Base-by-base conservation (phyloP, 768 basidiomycete genomes). In the Boletus reticuloceps region DNA sequence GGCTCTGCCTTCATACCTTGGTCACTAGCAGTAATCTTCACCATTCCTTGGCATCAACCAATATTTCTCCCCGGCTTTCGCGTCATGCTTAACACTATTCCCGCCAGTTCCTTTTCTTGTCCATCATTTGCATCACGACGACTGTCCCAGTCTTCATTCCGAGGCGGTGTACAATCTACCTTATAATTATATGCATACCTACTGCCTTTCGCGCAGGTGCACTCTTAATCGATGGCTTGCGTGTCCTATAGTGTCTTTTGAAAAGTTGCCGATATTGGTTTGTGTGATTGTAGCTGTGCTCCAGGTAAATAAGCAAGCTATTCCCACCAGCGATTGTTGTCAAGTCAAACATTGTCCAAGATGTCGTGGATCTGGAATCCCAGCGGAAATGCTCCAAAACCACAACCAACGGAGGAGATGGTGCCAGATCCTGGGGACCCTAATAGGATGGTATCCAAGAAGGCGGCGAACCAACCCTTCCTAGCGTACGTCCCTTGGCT, bases 401-500 rank as follows among this genome's bases (percentile, higher is more conserved):
- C 71, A 27, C 77, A 75, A 31, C 60, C 74, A 39, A 64, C 77
- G 12, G 70, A 75, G 48, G 75, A 81, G 52, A 82, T 81, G 71
- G 82, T 84, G 5, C 69, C 75, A 60, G 88, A 90, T 71, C 87
- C 88, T 51, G 59, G 71, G 50, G 81, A 86, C 57, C 82, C 85
- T 3, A 78, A 80, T 54, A 80, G 89, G 61, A 81, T 82, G 77
- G 90, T 95, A 38, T 82, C 87, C 27, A 83, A 82, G 59, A 96
- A 95, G 75, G 72, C 83, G 41, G 91, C 93, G 31, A 97, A 96
- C 74, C 77, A 79, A 55, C 91, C 94, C 10, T 94, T 91, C 72
- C 81, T 95, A 29, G 83, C 83, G 84, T 93, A 75, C 59, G 85
- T 79, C 38, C 64, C 69, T 31, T 39, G 12, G 16, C 19, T 12